Evolutionary conservation across 768 basidiomycete species (phyloP), one percentile per base, ranked within the genome.

Genomic region (Lactifluus echinatus): DNA sequence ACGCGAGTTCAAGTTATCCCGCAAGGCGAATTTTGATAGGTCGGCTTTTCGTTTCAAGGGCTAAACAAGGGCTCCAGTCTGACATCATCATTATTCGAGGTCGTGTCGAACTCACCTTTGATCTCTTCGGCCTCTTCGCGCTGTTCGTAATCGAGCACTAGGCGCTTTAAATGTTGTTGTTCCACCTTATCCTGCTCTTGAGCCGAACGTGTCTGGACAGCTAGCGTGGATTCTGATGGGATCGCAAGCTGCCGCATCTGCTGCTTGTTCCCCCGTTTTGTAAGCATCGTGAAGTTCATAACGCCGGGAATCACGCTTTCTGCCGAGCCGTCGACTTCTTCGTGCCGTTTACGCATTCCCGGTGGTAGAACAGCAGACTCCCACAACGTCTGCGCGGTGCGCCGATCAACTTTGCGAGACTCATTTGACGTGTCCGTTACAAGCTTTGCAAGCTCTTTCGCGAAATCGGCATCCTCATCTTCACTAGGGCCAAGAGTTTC

Each of bases 181-280:
- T 99, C 96, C 7, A 90, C 92, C 71, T 87, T 90, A 71, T 94
- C 93, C 68, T 93, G 93, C 60, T 90, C 74, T 66, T 97, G 96
- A 42, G 96, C 91, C 2, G 88, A 82, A 29, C 87, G 83, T 2
- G 93, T 94, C 65, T 96, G 92, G 49, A 93, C 78, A 0, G 95
- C 96, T 29, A 99, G 76, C 2, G 92, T 77, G 8, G 95, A 92
- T 63, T 82, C 85, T 8, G 89, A 75, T 10, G 96, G 96, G 42
- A 99, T 84, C 46, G 91, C 85, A 44, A 99, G 77, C 66, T 90
- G 83, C n/a, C 90, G 88, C 21, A 88, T 92, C 75, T 91, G 89
- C 70, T 90, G 92, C 69, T 87, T 96, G 69, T 90, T 92, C 5
- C 96, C 95, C 56, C 84, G 83, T 76, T 95, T 94, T 7, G 93